Evolutionary conservation across 768 basidiomycete genomes (phyloP).

Genomic region (Suillus paluster): DNA sequence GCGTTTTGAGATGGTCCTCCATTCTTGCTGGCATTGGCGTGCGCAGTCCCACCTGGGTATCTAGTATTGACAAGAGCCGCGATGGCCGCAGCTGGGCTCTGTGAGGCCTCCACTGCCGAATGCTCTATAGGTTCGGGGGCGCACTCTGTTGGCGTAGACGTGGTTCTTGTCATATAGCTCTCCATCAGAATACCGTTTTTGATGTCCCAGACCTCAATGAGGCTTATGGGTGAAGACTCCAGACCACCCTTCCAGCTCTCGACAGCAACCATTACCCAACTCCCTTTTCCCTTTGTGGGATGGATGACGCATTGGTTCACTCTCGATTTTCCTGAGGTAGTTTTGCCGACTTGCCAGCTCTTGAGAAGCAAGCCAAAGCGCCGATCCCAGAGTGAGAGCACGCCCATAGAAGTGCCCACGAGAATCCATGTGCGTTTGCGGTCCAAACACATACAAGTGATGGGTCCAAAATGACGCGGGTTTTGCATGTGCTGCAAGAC

Average conservation of each 20-base stretch:
- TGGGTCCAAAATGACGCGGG: slow-evolving; percentile 84
- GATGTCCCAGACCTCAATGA: slow-evolving; percentile 93
- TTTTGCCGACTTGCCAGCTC: slow-evolving; percentile 79
- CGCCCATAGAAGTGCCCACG: slow-evolving; percentile 84
- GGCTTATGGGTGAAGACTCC: slow-evolving; percentile 47
- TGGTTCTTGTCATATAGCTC: slow-evolving; percentile 66
- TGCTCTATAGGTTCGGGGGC: slow-evolving; percentile 58
- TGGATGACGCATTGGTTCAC: slow-evolving; percentile 82
- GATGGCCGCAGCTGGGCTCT: slow-evolving; percentile 73
- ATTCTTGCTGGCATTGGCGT: slow-evolving; percentile 27
- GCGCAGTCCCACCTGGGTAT: slow-evolving; percentile 45
- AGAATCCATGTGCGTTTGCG: slow-evolving; percentile 87
- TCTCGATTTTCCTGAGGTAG: slow-evolving; percentile 54
- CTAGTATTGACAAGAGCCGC: slow-evolving; percentile 78
- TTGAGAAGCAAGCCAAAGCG: slow-evolving; percentile 90
- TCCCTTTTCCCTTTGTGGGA: slow-evolving; percentile 84
- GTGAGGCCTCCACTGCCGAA: slow-evolving; percentile 58
- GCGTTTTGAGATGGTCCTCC: slow-evolving; percentile 38
- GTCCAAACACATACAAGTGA: slow-evolving; percentile 85
- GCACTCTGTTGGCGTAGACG: slow-evolving; percentile 48
- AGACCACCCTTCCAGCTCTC: slow-evolving; percentile 50
- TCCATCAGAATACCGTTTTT: slow-evolving; percentile 82
- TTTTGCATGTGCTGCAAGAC: slow-evolving; percentile 79
- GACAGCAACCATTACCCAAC: slow-evolving; percentile 88
- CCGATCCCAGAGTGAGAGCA: slow-evolving; percentile 91